A percentile compares a stretch with the other conserved stretches of the same genome.
Conservation (phyloP, 495 filamentous ascomycete species). For the Aspergillus biplanus region DNA sequence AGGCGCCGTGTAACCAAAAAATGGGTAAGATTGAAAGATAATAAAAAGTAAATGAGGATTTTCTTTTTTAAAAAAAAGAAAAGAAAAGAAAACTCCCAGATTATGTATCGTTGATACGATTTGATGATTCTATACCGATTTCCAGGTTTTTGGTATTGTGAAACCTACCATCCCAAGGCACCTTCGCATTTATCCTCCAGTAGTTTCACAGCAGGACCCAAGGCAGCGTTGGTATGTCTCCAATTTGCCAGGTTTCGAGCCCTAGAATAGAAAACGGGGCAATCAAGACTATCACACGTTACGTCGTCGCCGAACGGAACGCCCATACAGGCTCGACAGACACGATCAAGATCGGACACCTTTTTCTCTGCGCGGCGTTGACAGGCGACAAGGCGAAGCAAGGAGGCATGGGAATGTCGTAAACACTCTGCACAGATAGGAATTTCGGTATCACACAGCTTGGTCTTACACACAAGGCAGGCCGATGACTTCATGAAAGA, state of each 20-base stretch:
- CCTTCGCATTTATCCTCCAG: slow-evolving; percentile 53
- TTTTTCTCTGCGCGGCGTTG: slow-evolving; percentile 67
- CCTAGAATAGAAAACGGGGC: slow-evolving; percentile 88
- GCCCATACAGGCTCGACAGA: slow-evolving; percentile 84
- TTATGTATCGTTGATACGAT: background rate
- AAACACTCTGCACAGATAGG: slow-evolving; percentile 69
- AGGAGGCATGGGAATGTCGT: slow-evolving; percentile 54
- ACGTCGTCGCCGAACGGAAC: slow-evolving; percentile 74
- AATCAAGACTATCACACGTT: slow-evolving; percentile 86
- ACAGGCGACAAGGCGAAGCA: slow-evolving; percentile 62
- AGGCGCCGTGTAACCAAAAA: no score
- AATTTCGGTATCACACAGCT: slow-evolving; percentile 54
- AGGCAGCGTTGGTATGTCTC: slow-evolving; percentile 56
- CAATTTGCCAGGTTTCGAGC: slow-evolving; percentile 69
- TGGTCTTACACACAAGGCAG: slow-evolving; percentile 77
- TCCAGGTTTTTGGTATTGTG: background rate
- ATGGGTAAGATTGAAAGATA: background rate
- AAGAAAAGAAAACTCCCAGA: background rate
- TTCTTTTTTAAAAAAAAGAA: background rate
- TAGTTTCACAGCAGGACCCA: slow-evolving; percentile 59
- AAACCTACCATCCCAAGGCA: slow-evolving; percentile 47
- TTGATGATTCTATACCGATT: background rate
- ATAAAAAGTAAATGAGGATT: background rate
- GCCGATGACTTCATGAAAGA: slow-evolving; percentile 80
- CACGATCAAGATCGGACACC: slow-evolving; percentile 64